A percentile compares a stretch with the other conserved stretches of the same genome.
These are phyloP conservation scores for Pythium pyrilobum DNA, from an alignment of 352 stramenopile genomes.

Conservation along the genomic window DNA sequence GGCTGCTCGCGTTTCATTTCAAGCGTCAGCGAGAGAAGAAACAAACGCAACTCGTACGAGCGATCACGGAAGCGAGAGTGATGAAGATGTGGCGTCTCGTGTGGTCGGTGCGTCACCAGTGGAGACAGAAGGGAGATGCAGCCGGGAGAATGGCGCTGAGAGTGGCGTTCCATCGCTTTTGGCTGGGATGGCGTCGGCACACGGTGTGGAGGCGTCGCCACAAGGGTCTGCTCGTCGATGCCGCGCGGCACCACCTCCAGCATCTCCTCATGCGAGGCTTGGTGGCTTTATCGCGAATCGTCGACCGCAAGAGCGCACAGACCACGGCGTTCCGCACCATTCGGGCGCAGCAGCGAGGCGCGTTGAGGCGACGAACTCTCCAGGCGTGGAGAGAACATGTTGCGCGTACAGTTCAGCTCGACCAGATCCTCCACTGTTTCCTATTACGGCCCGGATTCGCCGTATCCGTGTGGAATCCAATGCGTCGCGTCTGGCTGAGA, in stretches of 20 bases:
- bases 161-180: background rate
- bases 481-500: background rate
- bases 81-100: constrained; percentile 2
- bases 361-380: background rate
- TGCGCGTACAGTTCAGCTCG: background rate
- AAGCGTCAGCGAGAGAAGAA: background rate
- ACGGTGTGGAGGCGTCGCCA: background rate
- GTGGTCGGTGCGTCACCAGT: background rate
- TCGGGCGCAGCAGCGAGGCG: background rate
- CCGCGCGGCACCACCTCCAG: background rate
- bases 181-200: constrained; percentile 1
- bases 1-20: constrained; percentile 5
- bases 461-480: constrained; percentile 11
- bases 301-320: background rate
- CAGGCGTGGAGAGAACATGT: background rate
- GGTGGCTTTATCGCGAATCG: background rate
- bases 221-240: background rate
- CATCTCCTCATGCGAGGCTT: background rate
- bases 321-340: background rate
- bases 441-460: background rate
- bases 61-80: background rate
- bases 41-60: background rate
- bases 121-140: constrained; percentile 2
- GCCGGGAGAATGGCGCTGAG: background rate
- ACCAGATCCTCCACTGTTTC: background rate